Conservation (phyloP, 139 green algal genomes). For the Raphidocelis subcapitata region DNA sequence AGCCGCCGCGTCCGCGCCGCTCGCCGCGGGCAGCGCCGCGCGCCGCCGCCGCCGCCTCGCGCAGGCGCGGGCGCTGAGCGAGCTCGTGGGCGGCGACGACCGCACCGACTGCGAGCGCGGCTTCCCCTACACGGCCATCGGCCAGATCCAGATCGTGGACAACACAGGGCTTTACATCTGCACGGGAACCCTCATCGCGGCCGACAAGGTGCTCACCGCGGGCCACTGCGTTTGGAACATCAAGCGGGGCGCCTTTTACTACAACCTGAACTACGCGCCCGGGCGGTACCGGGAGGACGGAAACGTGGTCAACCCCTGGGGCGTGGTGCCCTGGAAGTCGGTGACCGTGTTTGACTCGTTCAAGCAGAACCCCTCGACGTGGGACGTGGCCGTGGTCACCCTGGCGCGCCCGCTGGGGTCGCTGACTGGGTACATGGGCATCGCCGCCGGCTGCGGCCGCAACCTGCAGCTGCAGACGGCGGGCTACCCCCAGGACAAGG, state of each 20-base stretch:
- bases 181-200: slow-evolving; percentile 42
- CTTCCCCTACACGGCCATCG: slow-evolving; percentile 48
- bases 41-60: not conserved
- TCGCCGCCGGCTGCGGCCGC: slow-evolving; percentile 34
- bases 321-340: slow-evolving; percentile 37
- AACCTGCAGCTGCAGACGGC: slow-evolving; percentile 19
- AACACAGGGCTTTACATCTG: slow-evolving; percentile 41
- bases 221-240: slow-evolving; percentile 54
- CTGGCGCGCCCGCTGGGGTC: slow-evolving; percentile 26
- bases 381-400: slow-evolving; percentile 41
- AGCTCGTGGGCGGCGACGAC: slow-evolving; percentile 25
- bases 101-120: slow-evolving; percentile 16
- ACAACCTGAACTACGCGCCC: slow-evolving; percentile 39
- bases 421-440: slow-evolving; percentile 41
- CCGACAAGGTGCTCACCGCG: slow-evolving; percentile 50
- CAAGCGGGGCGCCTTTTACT: slow-evolving; percentile 37
- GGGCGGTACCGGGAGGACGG: slow-evolving; percentile 34
- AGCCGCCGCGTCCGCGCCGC: no score
- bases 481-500: slow-evolving; percentile 42
- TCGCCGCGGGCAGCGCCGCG: not conserved
- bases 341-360: slow-evolving; percentile 44
- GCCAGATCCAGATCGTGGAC: slow-evolving; percentile 47
- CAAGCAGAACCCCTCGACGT: slow-evolving; percentile 26
- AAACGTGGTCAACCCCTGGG: slow-evolving; percentile 38
- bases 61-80: not conserved